Percentiles rank a stretch among this genome's conserved stretches.
phyloP scores from a whole-genome alignment of 495 filamentous ascomycete species.

The Collariella sp. region DNA sequence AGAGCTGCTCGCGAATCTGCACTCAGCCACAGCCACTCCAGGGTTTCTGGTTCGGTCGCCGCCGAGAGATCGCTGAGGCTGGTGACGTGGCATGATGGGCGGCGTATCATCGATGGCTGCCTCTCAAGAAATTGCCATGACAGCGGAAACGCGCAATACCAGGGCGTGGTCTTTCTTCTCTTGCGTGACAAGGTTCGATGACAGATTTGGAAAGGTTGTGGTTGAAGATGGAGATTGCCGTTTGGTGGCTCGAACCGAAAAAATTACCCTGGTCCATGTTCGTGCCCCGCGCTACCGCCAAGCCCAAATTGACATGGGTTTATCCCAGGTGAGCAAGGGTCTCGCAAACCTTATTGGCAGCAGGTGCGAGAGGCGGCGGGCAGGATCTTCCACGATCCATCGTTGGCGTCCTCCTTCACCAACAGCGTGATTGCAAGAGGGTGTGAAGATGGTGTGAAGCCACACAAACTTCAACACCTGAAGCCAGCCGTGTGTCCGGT shows the following conservation, averaged over 20 bases:
- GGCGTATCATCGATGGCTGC: conserved; percentile 4
- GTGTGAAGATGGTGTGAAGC: conserved; percentile 29
- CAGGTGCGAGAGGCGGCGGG: conserved; percentile 23
- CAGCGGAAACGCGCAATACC: conserved; percentile 6
- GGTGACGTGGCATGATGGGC: conserved; percentile 23
- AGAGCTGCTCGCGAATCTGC: conserved; percentile 1
- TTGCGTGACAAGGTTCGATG: background rate
- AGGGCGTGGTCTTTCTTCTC: background rate
- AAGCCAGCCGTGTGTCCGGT: background rate
- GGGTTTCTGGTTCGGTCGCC: conserved; percentile 8
- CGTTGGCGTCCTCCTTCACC: conserved; percentile 24
- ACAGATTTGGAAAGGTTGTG: background rate
- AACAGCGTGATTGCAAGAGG: conserved; percentile 21
- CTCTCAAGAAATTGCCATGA: conserved; percentile 12
- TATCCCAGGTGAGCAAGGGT: conserved; percentile 30
- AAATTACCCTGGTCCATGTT: conserved; percentile 2
- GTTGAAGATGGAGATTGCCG: conserved; percentile 1
- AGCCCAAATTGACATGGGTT: conserved; percentile 22
- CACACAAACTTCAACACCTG: conserved; percentile 12
- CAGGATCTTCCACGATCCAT: conserved; percentile 27
- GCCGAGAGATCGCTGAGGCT: conserved; percentile 18
- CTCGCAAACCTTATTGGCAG: conserved; percentile 29
- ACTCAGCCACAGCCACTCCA: conserved; percentile 23
- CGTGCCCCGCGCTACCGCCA: conserved; percentile 32
- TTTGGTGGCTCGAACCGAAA: conserved; percentile 21